These are phyloP conservation scores for Rhodotorula taiwanensis DNA, from an alignment of 768 basidiomycete species.

Conservation along the genomic window DNA sequence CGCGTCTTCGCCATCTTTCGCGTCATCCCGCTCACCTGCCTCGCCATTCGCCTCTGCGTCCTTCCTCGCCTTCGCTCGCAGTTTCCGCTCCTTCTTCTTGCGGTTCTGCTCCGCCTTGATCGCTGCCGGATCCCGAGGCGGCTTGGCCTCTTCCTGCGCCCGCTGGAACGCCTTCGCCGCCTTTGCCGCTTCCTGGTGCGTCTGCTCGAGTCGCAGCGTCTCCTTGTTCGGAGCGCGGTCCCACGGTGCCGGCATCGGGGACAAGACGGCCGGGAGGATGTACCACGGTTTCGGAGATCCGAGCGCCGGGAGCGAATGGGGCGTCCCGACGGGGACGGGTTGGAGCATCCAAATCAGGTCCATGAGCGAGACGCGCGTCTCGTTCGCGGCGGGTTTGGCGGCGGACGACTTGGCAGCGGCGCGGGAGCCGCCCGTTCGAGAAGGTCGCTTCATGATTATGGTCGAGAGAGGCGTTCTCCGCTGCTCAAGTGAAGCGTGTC, in stretches of 20 bases:
- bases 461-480: too few species aligned
- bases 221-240: background rate
- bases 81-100: constrained; percentile 9
- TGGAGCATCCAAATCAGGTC: constrained; percentile 8
- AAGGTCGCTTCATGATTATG: too few species aligned
- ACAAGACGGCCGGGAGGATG: constrained; percentile 4
- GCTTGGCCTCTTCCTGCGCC: background rate
- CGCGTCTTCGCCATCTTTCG: background rate
- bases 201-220: background rate
- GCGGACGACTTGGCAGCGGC: too few species aligned
- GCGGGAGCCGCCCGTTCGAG: too few species aligned
- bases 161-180: background rate
- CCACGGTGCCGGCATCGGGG: background rate
- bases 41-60: background rate
- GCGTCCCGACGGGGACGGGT: background rate
- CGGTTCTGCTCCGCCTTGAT: background rate
- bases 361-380: background rate
- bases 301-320: background rate
- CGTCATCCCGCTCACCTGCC: background rate
- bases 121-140: background rate
- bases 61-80: background rate
- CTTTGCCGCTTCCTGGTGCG: background rate
- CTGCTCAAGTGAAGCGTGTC: too few species aligned
- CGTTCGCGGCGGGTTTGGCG: too few species aligned
- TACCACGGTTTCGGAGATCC: constrained; percentile 1